Evolutionary conservation across 208 protist species (phyloP).

Genomic region (Paratrypanosoma confusum): DNA sequence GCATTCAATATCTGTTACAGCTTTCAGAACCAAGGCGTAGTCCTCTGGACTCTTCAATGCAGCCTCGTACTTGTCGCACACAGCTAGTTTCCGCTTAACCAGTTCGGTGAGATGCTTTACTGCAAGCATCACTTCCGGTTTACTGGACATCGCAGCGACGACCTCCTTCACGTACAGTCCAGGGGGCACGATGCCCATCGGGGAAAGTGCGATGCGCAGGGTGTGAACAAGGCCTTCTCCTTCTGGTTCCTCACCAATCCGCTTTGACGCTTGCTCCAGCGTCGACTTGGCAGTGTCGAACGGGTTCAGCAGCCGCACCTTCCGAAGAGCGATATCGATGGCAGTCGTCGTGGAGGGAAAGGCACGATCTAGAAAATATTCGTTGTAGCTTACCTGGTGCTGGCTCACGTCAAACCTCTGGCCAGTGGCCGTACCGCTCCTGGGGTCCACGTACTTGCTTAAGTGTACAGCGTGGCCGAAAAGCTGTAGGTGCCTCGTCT

Average conservation of each 20-base stretch:
- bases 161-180: conserved; percentile 79
- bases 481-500: conserved; percentile 41
- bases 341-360: conserved; percentile 77
- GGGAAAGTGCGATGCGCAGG: conserved; percentile 51
- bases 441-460: conserved; percentile 6
- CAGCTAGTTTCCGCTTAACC: conserved; percentile 32
- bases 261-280: conserved; percentile 41
- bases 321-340: conserved; percentile 44
- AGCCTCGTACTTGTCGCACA: conserved; percentile 42
- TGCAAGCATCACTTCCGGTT: conserved; percentile 38
- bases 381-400: conserved; percentile 56
- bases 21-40: conserved; percentile 82
- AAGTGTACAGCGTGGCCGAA: conserved; percentile 57
- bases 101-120: conserved; percentile 30
- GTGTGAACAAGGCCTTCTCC: conserved; percentile 42
- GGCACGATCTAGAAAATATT: conserved; percentile 58
- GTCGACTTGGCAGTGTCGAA: conserved; percentile 60
- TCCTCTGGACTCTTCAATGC: conserved; percentile 48
- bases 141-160: conserved; percentile 44
- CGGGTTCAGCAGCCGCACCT: conserved; percentile 42
- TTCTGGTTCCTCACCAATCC: conserved; percentile 29
- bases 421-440: conserved; percentile 4
- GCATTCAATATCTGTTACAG: conserved; percentile 79
- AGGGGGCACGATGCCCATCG: conserved; percentile 37
- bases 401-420: conserved; percentile 44